Evolutionary conservation across 2,329 filamentous ascomycete species (phyloP).

Genomic region (Coniosporium tulheliwenetii): DNA sequence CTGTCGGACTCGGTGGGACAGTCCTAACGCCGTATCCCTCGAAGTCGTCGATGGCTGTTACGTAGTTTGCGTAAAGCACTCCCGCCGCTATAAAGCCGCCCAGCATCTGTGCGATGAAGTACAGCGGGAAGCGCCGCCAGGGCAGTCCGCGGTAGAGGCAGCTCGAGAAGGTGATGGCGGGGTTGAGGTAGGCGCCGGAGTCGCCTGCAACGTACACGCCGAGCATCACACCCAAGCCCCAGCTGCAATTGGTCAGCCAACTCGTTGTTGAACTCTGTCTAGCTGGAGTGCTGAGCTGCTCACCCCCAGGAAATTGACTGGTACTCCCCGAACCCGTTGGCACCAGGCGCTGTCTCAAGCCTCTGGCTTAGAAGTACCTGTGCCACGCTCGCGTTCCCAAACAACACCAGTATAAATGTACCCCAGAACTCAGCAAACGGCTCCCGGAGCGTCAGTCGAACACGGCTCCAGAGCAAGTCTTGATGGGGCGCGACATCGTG

Average conservation of each 20-base stretch:
- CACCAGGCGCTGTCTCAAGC: conserved; percentile 22
- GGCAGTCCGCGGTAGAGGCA: conserved; percentile 54
- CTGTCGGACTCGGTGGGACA: conserved; percentile 39
- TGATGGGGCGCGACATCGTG: conserved; percentile 20
- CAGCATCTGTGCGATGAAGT: conserved; percentile 48
- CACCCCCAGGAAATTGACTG: conserved; percentile 27
- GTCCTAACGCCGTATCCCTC: conserved; percentile 46
- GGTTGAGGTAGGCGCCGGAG: conserved; percentile 47
- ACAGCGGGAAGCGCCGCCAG: conserved; percentile 55
- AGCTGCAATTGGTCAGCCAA: conserved; percentile 8
- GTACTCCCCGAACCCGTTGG: conserved; percentile 24
- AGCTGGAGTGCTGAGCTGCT: neutral
- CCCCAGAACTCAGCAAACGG: conserved; percentile 30
- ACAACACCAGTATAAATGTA: conserved; percentile 24
- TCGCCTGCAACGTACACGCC: conserved; percentile 50
- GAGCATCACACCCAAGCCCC: conserved; percentile 22
- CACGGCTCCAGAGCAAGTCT: conserved; percentile 20
- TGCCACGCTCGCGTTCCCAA: conserved; percentile 27
- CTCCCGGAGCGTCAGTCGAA: conserved; percentile 22
- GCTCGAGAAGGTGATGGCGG: conserved; percentile 55
- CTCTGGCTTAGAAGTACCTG: conserved; percentile 24
- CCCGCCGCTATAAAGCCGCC: conserved; percentile 46
- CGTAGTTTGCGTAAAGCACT: conserved; percentile 29
- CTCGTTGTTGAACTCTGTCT: no score
- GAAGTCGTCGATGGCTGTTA: conserved; percentile 46